phyloP scores from a whole-genome alignment of 2,329 filamentous ascomycete genomes.

The Xylaria sp. region DNA sequence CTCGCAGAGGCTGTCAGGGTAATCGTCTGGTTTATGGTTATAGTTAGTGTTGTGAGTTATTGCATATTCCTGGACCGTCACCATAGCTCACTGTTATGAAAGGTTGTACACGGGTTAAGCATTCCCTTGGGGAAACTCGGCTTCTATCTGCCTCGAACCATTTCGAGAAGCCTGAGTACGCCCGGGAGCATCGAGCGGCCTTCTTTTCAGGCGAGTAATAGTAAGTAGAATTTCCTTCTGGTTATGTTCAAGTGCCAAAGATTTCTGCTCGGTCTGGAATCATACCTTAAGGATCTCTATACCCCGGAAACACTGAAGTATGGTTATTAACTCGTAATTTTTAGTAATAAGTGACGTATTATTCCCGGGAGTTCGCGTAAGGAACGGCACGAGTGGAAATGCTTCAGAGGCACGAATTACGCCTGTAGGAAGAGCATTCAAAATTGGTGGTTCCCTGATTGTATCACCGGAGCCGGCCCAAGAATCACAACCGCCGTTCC shows the following conservation, averaged over 20 bases:
- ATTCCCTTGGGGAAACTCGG: conserved; percentile 79
- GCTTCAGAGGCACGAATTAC: conserved; percentile 37
- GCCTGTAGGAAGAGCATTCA: conserved; percentile 49
- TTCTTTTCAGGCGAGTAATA: conserved; percentile 35
- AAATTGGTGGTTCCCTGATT: conserved; percentile 56
- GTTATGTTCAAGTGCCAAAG: not conserved
- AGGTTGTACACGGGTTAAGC: conserved; percentile 83
- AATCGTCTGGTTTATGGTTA: conserved; percentile 85
- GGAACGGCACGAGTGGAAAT: conserved; percentile 30
- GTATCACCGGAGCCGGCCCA: conserved; percentile 27
- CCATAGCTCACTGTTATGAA: conserved; percentile 14
- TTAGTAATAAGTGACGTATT: conserved; percentile 16
- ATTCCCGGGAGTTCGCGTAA: conserved; percentile 38
- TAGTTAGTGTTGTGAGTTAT: conserved; percentile 80
- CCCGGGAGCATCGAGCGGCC: conserved; percentile 33
- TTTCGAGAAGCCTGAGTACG: conserved; percentile 64
- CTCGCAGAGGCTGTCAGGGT: conserved; percentile 74
- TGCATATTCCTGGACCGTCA: conserved; percentile 6
- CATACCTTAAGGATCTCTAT: not conserved
- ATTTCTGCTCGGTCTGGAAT: not conserved
- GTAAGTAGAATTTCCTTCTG: conserved; percentile 22
- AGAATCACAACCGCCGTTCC: not conserved
- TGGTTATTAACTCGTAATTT: not conserved
- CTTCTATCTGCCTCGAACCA: conserved; percentile 69
- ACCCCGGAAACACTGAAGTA: not conserved